Conservation (phyloP, 2,329 filamentous ascomycete species). For the Xylogone sp. region DNA sequence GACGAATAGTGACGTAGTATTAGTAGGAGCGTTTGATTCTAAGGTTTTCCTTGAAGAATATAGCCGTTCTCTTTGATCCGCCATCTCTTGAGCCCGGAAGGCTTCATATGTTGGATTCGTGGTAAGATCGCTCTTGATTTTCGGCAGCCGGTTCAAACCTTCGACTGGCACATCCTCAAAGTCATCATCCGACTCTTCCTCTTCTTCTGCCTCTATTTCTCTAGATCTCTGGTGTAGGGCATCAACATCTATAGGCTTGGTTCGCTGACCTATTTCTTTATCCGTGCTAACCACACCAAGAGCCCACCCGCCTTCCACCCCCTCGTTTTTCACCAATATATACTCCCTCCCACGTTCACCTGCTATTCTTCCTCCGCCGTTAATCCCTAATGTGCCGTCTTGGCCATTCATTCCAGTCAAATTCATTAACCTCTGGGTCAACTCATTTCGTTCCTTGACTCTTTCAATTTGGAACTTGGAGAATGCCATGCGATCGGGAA, state of each 20-base stretch:
- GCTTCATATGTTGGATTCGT: conserved; percentile 21
- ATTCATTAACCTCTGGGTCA: conserved; percentile 93
- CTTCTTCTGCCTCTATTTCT: conserved; percentile 54
- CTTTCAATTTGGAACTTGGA: conserved; percentile 95
- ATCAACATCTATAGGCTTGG: conserved; percentile 93
- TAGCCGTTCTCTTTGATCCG: conserved; percentile 16
- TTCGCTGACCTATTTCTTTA: conserved; percentile 71
- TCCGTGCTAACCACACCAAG: conserved; percentile 87
- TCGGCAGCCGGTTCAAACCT: conserved; percentile 30
- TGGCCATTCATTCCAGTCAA: conserved; percentile 84
- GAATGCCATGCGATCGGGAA: conserved; percentile 95
- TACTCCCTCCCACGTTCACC: conserved; percentile 91
- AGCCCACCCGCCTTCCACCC: conserved; percentile 93
- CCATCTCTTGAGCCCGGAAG: conserved; percentile 22
- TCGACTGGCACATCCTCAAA: conserved; percentile 33
- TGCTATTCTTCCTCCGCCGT: conserved; percentile 64
- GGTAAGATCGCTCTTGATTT: conserved; percentile 9
- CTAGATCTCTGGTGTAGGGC: conserved; percentile 54
- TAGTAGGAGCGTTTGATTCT: conserved; percentile 9
- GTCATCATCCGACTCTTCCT: conserved; percentile 66
- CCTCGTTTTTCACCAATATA: conserved; percentile 91
- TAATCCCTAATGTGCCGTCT: conserved; percentile 62
- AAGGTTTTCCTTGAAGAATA: conserved; percentile 15
- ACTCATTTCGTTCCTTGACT: conserved; percentile 85
- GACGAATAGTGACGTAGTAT: conserved; percentile 25